Evolutionary conservation across 805 yeast species (phyloP), one percentile per base, ranked within the genome.

Genomic region (Candida nemodendra): DNA sequence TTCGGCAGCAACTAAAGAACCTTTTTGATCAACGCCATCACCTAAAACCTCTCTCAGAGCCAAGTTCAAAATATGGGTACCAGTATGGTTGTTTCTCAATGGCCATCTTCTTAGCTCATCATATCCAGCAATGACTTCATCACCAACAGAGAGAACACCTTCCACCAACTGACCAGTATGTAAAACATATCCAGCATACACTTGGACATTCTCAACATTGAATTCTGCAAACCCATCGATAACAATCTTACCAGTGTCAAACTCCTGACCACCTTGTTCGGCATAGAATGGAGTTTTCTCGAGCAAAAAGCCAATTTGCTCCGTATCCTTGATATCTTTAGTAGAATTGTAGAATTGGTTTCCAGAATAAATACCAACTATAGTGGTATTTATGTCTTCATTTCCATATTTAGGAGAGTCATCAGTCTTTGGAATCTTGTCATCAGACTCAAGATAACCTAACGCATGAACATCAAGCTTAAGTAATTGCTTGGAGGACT

Each of bases 251-350:
- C 99, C 99, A 29, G 95, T 84, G 62, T 93, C 99, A 58, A 75
- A 84, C 65, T 89, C 97, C 73, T 93, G 99, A 59, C 99, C 99
- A 79, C 99, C 99, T 67, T 87, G 95, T 70, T 93, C 99, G 34
- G 99, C 98, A 59, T 93, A 93, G 67, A 93, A 88, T 62, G 95
- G 93, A 18, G 98, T 87, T 63, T 79, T 84, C 61, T 93, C 95
- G 42, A 93, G 72, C 34, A 93, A 62, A 36, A 93, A 65, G 62
- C 99, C 99, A 50, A 74, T 66, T 61, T 85, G 88, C 44, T 67
- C 68, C 22, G 52, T 59, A 18, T 68, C 60, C 4, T 57, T 40
- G 13, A 50, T 24, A 24, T 66, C 71, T 3, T 28, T 21, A 22
- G 73, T 64, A 8, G 69, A 50, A 30, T 73, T 67, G 34, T 78